Percentiles rank a stretch among this genome's conserved stretches.
Conservation (phyloP, 192 early-diverging fungal species). For the Coemansia sp. region DNA sequence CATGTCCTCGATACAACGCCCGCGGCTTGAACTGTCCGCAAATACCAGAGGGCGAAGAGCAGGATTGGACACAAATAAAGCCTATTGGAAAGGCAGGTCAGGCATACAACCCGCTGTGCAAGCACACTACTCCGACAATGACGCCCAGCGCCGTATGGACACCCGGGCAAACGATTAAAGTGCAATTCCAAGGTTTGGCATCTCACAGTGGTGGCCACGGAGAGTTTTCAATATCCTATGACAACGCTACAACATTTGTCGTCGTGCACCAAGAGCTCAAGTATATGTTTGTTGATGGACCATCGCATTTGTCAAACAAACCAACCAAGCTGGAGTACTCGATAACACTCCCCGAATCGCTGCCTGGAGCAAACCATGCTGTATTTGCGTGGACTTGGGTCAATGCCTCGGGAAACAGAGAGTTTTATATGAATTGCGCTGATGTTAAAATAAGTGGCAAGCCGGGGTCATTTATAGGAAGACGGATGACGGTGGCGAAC, state of each 20-base stretch:
- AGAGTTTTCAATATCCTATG: constrained; percentile 56
- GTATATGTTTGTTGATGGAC: constrained; percentile 33
- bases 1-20: constrained; percentile 44
- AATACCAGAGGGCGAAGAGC: constrained; percentile 41
- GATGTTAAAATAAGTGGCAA: constrained; percentile 60
- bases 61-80: constrained; percentile 39
- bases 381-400: constrained; percentile 68
- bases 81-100: constrained; percentile 29
- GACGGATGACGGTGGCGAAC: constrained; percentile 46
- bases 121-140: constrained; percentile 36
- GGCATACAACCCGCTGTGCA: constrained; percentile 48
- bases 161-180: constrained; percentile 46
- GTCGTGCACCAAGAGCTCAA: constrained; percentile 55
- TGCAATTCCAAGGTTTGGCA: constrained; percentile 29
- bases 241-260: constrained; percentile 47
- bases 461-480: constrained; percentile 20
- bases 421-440: constrained; percentile 69
- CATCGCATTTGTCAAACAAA: constrained; percentile 15
- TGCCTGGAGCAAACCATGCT: constrained; percentile 35
- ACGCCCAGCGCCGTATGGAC: constrained; percentile 35
- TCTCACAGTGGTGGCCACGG: constrained; percentile 57
- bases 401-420: constrained; percentile 62
- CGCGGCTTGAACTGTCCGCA: constrained; percentile 35
- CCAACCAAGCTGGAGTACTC: constrained; percentile 14
- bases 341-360: constrained; percentile 27